A percentile compares a stretch with the other conserved stretches of the same genome.
Conservation (phyloP, 805 yeast genomes). For the Candida pini region DNA sequence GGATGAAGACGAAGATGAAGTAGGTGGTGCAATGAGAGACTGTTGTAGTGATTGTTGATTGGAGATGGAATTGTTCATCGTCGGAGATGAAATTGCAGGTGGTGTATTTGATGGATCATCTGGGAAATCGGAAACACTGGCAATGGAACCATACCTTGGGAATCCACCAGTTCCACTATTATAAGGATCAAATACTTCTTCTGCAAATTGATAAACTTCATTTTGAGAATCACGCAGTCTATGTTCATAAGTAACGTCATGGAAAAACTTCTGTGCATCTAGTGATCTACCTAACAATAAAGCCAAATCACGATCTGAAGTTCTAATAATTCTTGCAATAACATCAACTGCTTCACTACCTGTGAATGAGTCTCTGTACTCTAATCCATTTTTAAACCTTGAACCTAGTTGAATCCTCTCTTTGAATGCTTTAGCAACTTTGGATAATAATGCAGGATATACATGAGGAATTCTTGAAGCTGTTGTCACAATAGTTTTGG, state of each 20-base stretch:
- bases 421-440: conserved; percentile 75
- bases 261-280: conserved; percentile 91
- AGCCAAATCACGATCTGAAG: conserved; percentile 89
- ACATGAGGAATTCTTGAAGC: conserved; percentile 57
- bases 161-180: conserved; percentile 12
- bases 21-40: neutral
- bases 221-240: conserved; percentile 79
- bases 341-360: conserved; percentile 92
- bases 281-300: conserved; percentile 82
- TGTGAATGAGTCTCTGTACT: conserved; percentile 88
- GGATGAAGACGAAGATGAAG: conserved; percentile 1
- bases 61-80: conserved; percentile 3
- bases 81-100: conserved; percentile 13
- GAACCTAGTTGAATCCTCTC: conserved; percentile 67
- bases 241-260: conserved; percentile 94
- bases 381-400: conserved; percentile 82
- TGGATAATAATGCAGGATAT: conserved; percentile 84
- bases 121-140: conserved; percentile 17
- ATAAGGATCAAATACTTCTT: conserved; percentile 35
- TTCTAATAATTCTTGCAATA: conserved; percentile 78
- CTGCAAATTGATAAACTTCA: conserved; percentile 83
- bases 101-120: conserved; percentile 15
- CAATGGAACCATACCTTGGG: conserved; percentile 24
- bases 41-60: neutral
- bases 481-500: conserved; percentile 44